Conservation (phyloP, 2,329 filamentous ascomycete species). For the Sporothrix pseudoabietina region DNA sequence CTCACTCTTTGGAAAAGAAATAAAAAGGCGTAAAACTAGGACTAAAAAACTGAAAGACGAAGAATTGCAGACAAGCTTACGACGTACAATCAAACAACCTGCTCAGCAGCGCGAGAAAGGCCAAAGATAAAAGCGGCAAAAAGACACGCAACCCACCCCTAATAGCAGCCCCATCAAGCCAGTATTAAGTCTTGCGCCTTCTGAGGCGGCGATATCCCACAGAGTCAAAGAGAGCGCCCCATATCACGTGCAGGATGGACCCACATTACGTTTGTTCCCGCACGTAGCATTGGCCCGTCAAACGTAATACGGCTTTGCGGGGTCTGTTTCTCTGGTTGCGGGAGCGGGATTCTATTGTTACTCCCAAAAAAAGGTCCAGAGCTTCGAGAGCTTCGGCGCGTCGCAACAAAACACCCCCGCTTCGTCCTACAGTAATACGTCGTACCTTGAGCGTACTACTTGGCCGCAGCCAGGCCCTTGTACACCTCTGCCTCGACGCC, state of each 20-base stretch:
- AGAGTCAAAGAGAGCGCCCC: not conserved
- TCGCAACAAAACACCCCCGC: slow-evolving; percentile 1
- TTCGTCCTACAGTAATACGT: not conserved
- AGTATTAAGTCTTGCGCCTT: not conserved
- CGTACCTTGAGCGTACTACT: not conserved
- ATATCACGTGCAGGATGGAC: not conserved
- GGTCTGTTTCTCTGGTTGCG: not conserved
- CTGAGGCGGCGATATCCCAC: not conserved
- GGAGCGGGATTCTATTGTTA: too few species aligned
- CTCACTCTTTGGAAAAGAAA: not conserved
- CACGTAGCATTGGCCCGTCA: not conserved
- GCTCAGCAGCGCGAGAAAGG: not conserved
- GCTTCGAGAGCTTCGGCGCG: not conserved
- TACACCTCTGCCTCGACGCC: slow-evolving; percentile 43
- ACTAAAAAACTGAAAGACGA: not conserved
- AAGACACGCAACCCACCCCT: not conserved
- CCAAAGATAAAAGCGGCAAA: not conserved
- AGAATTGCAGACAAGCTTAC: not conserved
- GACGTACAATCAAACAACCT: not conserved
- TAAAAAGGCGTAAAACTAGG: not conserved
- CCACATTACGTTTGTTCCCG: not conserved
- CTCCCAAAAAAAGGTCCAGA: not conserved
- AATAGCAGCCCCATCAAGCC: not conserved
- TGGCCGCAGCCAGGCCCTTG: slow-evolving; percentile 10
- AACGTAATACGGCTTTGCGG: not conserved